These are phyloP conservation scores for Iberis pinnata DNA, from an alignment of 345 rosid genomes.

Conservation along the genomic window DNA sequence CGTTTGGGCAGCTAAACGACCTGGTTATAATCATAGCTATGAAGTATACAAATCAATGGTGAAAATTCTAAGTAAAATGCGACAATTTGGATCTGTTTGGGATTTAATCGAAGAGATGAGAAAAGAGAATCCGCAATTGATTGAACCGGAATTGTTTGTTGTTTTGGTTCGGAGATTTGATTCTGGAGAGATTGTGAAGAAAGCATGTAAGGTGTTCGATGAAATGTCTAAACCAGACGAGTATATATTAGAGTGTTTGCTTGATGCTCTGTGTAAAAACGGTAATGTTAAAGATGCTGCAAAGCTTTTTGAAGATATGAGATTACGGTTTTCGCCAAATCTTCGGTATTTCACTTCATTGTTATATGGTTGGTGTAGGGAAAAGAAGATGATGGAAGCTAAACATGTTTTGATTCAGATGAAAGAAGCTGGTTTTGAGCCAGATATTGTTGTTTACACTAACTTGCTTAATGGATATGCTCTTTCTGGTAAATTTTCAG, in stretches of 20 bases:
- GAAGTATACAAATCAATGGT: slow-evolving; percentile 67
- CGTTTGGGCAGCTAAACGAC: slow-evolving; percentile 79
- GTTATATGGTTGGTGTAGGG: slow-evolving; percentile 88
- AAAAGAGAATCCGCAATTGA: slow-evolving; percentile 56
- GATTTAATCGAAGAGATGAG: slow-evolving; percentile 82
- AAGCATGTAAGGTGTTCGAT: slow-evolving; percentile 82
- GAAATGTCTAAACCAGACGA: slow-evolving; percentile 85
- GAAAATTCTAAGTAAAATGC: slow-evolving; percentile 70
- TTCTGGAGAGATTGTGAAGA: slow-evolving; percentile 62
- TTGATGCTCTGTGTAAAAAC: slow-evolving; percentile 80
- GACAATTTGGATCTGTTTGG: slow-evolving; percentile 84
- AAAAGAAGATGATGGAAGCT: slow-evolving; percentile 87
- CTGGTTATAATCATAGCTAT: slow-evolving; percentile 46
- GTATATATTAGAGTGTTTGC: slow-evolving; percentile 60
- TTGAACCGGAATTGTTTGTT: slow-evolving; percentile 61
- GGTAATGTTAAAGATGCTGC: slow-evolving; percentile 85
- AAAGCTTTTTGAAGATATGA: slow-evolving; percentile 69
- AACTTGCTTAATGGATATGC: slow-evolving; percentile 66
- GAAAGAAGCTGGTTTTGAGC: slow-evolving; percentile 75
- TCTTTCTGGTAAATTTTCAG: slow-evolving; percentile 56
- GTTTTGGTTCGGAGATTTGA: slow-evolving; percentile 70
- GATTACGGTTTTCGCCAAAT: slow-evolving; percentile 43
- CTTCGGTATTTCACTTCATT: slow-evolving; percentile 60
- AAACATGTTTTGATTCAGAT: slow-evolving; percentile 73
- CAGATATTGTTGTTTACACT: slow-evolving; percentile 70